Conservation (phyloP, 306 rosid genomes). For the Malus domestica region ASM211411v1 NC_041799.1:18995001-18995500, state of each 20-base stretch:
- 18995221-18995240: conserved; percentile 74
- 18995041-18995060: conserved; percentile 62
- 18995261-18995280: conserved; percentile 55
- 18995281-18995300: conserved; percentile 30
- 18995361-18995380: conserved; percentile 47
- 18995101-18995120: conserved; percentile 50
- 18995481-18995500: conserved; percentile 65
- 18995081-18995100: conserved; percentile 48
- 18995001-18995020: conserved; percentile 65
- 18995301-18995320: conserved; percentile 29
- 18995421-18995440: conserved; percentile 47
- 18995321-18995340: conserved; percentile 53
- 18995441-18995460: conserved; percentile 56
- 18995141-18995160: conserved; percentile 38
- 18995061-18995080: conserved; percentile 53
- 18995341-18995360: conserved; percentile 59
- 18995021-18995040: conserved; percentile 59
- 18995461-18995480: conserved; percentile 50
- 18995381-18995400: conserved; percentile 42
- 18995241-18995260: conserved; percentile 55
- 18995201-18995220: conserved; percentile 63
- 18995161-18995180: conserved; percentile 59
- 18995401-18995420: conserved; percentile 40
- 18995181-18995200: conserved; percentile 61
- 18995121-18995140: conserved; percentile 38